phyloP scores from a whole-genome alignment of 2,329 filamentous ascomycete genomes.

The Sarocladium brachiariae region DNA sequence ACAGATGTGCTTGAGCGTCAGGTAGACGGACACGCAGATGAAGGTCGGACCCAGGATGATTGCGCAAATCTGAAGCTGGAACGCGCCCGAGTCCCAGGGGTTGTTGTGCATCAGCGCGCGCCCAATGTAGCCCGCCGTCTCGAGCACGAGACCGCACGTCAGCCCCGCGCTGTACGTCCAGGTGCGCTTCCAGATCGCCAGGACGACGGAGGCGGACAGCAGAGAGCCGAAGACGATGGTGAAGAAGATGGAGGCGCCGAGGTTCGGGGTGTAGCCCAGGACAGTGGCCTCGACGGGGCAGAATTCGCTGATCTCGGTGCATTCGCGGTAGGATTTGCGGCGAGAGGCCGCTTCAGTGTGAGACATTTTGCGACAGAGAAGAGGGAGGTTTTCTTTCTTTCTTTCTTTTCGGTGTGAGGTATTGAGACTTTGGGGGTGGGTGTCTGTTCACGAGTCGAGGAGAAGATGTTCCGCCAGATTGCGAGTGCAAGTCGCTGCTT shows the following conservation, averaged over 20 bases:
- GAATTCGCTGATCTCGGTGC: slow-evolving; percentile 27
- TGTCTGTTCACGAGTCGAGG: no score
- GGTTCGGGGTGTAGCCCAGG: slow-evolving; percentile 49
- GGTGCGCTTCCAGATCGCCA: slow-evolving; percentile 44
- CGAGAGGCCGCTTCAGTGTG: slow-evolving; percentile 11
- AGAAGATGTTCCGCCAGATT: no score
- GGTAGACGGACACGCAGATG: slow-evolving; percentile 56
- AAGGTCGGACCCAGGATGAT: slow-evolving; percentile 55
- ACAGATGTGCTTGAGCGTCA: slow-evolving; percentile 55
- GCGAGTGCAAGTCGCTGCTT: not conserved
- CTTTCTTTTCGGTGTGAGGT: no score
- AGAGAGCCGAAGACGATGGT: slow-evolving; percentile 40
- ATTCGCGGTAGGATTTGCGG: slow-evolving; percentile 19
- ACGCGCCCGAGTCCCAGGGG: slow-evolving; percentile 47
- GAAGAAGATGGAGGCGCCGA: slow-evolving; percentile 50
- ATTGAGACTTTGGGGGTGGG: no score
- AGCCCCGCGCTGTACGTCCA: slow-evolving; percentile 48
- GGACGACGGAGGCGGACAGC: slow-evolving; percentile 31
- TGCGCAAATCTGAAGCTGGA: slow-evolving; percentile 52
- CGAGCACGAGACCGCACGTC: slow-evolving; percentile 41
- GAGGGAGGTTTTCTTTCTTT: no score
- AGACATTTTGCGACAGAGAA: slow-evolving; percentile 10
- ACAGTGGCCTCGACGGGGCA: slow-evolving; percentile 49
- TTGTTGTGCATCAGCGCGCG: slow-evolving; percentile 44
- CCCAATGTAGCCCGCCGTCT: slow-evolving; percentile 47